phyloP scores from a whole-genome alignment of 495 filamentous ascomycete species.

The Tuber melanosporum region DNA sequence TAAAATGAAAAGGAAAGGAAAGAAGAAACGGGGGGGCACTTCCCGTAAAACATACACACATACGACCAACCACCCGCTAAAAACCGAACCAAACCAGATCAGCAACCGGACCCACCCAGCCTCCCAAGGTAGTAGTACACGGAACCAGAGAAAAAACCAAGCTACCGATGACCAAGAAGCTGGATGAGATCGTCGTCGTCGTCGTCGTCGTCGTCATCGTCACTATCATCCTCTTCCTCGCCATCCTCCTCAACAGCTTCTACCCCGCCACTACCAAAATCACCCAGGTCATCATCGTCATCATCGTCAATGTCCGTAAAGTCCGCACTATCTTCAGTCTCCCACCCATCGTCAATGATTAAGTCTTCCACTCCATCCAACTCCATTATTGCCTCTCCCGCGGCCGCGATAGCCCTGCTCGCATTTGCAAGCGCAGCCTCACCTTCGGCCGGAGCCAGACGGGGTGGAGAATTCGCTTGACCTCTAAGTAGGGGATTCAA shows the following conservation, averaged over 20 bases:
- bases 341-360: slow-evolving; percentile 40
- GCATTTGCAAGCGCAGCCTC: slow-evolving; percentile 60
- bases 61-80: background rate
- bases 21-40: background rate
- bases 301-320: slow-evolving; percentile 45
- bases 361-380: slow-evolving; percentile 44
- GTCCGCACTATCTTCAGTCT: slow-evolving; percentile 41
- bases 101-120: background rate
- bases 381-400: slow-evolving; percentile 43
- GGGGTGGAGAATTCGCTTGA: slow-evolving; percentile 38
- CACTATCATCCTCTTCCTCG: slow-evolving; percentile 43
- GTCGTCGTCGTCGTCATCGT: slow-evolving; percentile 50
- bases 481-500: slow-evolving; percentile 39
- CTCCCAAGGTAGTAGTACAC: background rate
- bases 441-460: slow-evolving; percentile 48
- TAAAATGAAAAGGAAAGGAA: background rate
- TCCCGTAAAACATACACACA: background rate
- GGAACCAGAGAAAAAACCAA: background rate
- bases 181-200: slow-evolving; percentile 58
- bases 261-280: background rate
- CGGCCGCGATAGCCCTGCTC: slow-evolving; percentile 51
- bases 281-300: slow-evolving; percentile 14
- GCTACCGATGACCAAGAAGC: slow-evolving; percentile 63
- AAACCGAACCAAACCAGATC: background rate
- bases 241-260: slow-evolving; percentile 49